phyloP scores from a whole-genome alignment of 805 yeast species.

The Nakazawaea molendinolei region DNA sequence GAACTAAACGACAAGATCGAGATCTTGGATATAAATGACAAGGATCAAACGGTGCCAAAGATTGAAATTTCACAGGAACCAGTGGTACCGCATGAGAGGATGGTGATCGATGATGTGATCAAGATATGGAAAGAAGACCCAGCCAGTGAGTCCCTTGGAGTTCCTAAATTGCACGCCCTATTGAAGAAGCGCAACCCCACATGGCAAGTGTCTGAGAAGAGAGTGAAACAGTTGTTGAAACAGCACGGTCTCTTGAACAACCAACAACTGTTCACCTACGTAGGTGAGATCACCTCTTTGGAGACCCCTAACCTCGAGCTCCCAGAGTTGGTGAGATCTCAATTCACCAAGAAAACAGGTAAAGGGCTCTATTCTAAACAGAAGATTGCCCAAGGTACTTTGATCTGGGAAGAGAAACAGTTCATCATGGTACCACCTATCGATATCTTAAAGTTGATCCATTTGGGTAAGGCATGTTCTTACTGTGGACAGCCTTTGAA shows the following conservation, averaged over 20 bases:
- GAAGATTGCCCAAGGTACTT: constrained; percentile 32
- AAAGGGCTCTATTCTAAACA: constrained; percentile 53
- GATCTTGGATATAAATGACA: constrained; percentile 24
- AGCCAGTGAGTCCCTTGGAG: constrained; percentile 49
- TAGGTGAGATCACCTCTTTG: constrained; percentile 44
- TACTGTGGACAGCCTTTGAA: constrained; percentile 57
- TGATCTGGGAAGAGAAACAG: constrained; percentile 53
- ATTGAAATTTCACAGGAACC: constrained; percentile 13
- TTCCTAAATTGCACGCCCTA: constrained; percentile 42
- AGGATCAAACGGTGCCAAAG: constrained; percentile 2
- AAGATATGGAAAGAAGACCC: constrained; percentile 65
- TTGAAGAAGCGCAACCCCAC: constrained; percentile 45
- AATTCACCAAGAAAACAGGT: constrained; percentile 47
- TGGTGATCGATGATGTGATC: constrained; percentile 54
- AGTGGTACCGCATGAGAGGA: constrained; percentile 35
- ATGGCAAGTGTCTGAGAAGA: constrained; percentile 59
- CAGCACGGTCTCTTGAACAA: constrained; percentile 46
- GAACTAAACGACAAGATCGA: constrained; percentile 16
- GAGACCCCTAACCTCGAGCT: constrained; percentile 36
- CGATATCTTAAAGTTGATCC: constrained; percentile 53
- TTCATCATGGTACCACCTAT: constrained; percentile 60
- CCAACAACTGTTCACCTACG: constrained; percentile 41
- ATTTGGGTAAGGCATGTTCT: constrained; percentile 61
- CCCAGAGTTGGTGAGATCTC: constrained; percentile 36
- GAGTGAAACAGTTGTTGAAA: constrained; percentile 48